A percentile compares a stretch with the other conserved stretches of the same genome.
phyloP scores from a whole-genome alignment of 805 yeast species.

The Groenewaldozyma tartarivorans region DNA sequence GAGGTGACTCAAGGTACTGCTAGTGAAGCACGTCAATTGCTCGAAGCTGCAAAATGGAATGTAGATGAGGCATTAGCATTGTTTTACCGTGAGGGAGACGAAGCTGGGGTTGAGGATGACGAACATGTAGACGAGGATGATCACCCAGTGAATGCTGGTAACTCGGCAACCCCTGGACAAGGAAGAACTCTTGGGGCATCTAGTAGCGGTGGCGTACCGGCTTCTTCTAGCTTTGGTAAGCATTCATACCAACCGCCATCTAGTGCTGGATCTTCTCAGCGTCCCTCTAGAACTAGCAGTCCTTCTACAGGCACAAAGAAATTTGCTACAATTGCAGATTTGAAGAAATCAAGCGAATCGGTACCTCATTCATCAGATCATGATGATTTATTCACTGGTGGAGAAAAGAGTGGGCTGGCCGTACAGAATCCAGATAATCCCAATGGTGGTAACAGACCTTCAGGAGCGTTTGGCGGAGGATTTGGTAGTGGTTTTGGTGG shows the following conservation, averaged over 20 bases:
- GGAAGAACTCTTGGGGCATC: conserved; percentile 5
- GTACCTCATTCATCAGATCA: conserved; percentile 30
- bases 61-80: conserved; percentile 10
- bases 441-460: conserved; percentile 9
- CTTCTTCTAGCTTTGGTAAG: background rate
- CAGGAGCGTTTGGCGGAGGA: too few species aligned
- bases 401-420: conserved; percentile 65
- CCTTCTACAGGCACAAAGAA: conserved; percentile 8
- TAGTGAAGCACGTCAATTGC: conserved; percentile 31
- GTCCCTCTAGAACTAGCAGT: background rate
- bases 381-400: conserved; percentile 44
- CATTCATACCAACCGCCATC: background rate
- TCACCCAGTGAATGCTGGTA: background rate
- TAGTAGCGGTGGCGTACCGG: background rate
- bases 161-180: background rate
- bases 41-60: conserved; percentile 28
- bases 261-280: background rate
- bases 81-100: conserved; percentile 4
- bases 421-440: conserved; percentile 56
- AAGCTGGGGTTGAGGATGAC: background rate
- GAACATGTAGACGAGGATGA: conserved; percentile 1
- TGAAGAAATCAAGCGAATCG: conserved; percentile 21
- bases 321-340: conserved; percentile 25
- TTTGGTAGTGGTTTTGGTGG: conserved; percentile 10
- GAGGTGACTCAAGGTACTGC: conserved; percentile 31